A percentile compares a stretch with the other conserved stretches of the same genome.
Evolutionary conservation across 306 rosid species (phyloP).

Genomic region (Phaseolus lunatus): DNA sequence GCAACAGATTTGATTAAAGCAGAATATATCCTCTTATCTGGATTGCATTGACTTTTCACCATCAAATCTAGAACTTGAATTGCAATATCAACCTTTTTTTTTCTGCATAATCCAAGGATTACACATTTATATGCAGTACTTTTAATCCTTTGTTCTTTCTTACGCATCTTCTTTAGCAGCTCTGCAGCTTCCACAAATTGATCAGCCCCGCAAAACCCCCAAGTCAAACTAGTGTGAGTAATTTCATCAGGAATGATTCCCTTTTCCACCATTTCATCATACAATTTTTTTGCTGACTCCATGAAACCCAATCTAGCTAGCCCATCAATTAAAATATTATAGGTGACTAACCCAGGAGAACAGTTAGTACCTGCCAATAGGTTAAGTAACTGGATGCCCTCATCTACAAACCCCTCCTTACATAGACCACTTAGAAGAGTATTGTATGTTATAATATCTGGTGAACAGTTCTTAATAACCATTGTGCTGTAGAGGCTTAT

Average conservation of each 20-base stretch:
- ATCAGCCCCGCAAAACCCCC: constrained; percentile 67
- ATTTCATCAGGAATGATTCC: constrained; percentile 77
- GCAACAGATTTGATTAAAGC: constrained; percentile 69
- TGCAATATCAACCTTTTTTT: constrained; percentile 66
- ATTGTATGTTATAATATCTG: constrained; percentile 84
- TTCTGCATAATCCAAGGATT: constrained; percentile 73
- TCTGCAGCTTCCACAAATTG: constrained; percentile 68
- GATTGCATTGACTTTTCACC: constrained; percentile 62
- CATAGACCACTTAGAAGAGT: constrained; percentile 77
- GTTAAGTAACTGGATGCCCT: constrained; percentile 64
- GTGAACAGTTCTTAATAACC: constrained; percentile 69
- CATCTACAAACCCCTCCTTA: constrained; percentile 79
- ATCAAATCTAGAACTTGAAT: constrained; percentile 80
- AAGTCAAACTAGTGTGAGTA: constrained; percentile 68
- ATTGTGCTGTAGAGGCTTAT: constrained; percentile 63
- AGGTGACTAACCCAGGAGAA: constrained; percentile 76
- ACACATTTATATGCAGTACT: constrained; percentile 57
- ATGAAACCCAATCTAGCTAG: constrained; percentile 60
- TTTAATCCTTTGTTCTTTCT: constrained; percentile 52
- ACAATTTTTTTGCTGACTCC: constrained; percentile 69
- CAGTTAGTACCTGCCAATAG: constrained; percentile 60
- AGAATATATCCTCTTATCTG: constrained; percentile 60
- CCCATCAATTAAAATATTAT: constrained; percentile 77
- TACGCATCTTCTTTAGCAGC: constrained; percentile 58
- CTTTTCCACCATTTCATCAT: constrained; percentile 61